A percentile compares a stretch with the other conserved stretches of the same genome.
These are phyloP conservation scores for Clonostachys rhizophaga DNA, from an alignment of 2,329 filamentous ascomycete genomes.

Conservation along the genomic window DNA sequence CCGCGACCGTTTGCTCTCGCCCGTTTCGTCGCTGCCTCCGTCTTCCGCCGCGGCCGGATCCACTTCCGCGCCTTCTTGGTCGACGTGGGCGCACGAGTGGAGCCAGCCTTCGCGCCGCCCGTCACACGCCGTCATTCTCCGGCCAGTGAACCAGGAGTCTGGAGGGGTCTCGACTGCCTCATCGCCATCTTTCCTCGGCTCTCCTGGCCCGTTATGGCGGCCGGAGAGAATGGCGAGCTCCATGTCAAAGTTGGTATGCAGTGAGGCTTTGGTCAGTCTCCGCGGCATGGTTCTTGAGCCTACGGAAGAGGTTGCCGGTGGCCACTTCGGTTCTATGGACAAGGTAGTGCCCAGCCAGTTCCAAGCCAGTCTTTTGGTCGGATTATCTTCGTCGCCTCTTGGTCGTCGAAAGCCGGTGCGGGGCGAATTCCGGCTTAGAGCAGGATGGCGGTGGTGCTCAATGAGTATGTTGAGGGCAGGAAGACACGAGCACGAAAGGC, in stretches of 20 bases:
- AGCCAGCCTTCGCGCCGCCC: conserved; percentile 4
- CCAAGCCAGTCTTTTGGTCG: background rate
- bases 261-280: too few species aligned
- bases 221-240: background rate
- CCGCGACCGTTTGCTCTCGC: background rate
- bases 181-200: background rate
- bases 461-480: conserved; percentile 12
- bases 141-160: background rate
- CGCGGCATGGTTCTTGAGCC: too few species aligned
- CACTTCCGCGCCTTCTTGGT: background rate
- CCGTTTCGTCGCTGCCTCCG: background rate
- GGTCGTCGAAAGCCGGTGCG: too few species aligned
- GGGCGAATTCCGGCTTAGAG: too few species aligned
- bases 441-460: background rate
- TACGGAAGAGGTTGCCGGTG: too few species aligned
- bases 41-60: background rate
- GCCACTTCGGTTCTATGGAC: too few species aligned
- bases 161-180: background rate
- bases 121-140: background rate
- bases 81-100: too few species aligned
- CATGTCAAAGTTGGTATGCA: background rate
- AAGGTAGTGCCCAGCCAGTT: too few species aligned
- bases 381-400: too few species aligned
- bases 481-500: conserved; percentile 15
- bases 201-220: too few species aligned